A percentile compares a stretch with the other conserved stretches of the same genome.
These are phyloP conservation scores for Xylaria sp. DNA, from an alignment of 2,329 filamentous ascomycete genomes.

Conservation along the genomic window DNA sequence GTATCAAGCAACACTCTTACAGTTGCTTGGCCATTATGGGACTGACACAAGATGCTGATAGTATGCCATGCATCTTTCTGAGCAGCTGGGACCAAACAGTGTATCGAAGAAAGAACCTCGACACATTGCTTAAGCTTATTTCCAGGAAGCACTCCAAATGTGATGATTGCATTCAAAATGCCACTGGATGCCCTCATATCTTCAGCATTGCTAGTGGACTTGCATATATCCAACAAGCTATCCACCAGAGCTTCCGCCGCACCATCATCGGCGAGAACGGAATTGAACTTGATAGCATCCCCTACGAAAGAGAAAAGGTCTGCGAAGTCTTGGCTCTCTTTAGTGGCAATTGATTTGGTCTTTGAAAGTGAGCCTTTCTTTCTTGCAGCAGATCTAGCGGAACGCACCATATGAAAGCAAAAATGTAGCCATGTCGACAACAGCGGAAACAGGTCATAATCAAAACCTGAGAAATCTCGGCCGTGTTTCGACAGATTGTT, in stretches of 20 bases:
- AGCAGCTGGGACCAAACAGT: constrained; percentile 66
- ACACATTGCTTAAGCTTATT: constrained; percentile 69
- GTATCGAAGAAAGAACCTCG: constrained; percentile 74
- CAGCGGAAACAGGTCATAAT: constrained; percentile 69
- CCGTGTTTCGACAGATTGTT: constrained; percentile 66
- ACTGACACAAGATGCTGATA: constrained; percentile 72
- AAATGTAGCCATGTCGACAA: constrained; percentile 65
- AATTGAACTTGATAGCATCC: constrained; percentile 77
- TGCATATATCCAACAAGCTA: constrained; percentile 68
- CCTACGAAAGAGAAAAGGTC: constrained; percentile 69
- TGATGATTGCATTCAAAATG: constrained; percentile 73
- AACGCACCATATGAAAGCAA: constrained; percentile 59
- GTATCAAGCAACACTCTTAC: constrained; percentile 70
- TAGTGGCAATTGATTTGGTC: constrained; percentile 48
- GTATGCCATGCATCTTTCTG: constrained; percentile 72
- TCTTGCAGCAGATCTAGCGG: constrained; percentile 57
- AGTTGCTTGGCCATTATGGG: constrained; percentile 74
- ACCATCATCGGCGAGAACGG: constrained; percentile 68
- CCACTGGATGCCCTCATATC: constrained; percentile 72
- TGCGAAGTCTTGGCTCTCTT: constrained; percentile 66
- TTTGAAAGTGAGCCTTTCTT: constrained; percentile 54
- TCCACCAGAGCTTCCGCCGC: constrained; percentile 67
- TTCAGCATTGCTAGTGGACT: constrained; percentile 66
- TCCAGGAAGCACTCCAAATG: constrained; percentile 71
- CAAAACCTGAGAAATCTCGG: constrained; percentile 68